Evolutionary conservation across 2,329 filamentous ascomycete genomes (phyloP).

Genomic region (Malbranchea zuffiana): DNA sequence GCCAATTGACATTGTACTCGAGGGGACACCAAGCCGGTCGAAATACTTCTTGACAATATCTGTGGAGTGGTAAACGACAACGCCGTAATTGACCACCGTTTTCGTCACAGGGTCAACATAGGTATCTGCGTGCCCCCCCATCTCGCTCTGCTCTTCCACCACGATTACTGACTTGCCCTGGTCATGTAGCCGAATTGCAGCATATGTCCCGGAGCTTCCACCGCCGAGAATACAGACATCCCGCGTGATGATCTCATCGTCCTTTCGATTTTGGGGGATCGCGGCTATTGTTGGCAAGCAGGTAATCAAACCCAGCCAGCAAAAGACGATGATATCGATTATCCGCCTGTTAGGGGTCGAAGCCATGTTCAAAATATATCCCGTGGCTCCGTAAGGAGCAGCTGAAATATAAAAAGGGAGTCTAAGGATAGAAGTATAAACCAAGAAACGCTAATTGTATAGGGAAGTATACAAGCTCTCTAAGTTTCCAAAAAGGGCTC

Average conservation of each 20-base stretch:
- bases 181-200: conserved; percentile 21
- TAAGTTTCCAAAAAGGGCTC: too few species aligned
- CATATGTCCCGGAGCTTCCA: conserved; percentile 22
- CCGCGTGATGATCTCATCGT: not conserved
- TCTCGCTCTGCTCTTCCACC: conserved; percentile 19
- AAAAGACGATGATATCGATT: too few species aligned
- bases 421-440: too few species aligned
- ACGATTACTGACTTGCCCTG: conserved; percentile 19
- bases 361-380: too few species aligned
- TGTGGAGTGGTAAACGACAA: conserved; percentile 18
- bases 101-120: conserved; percentile 16
- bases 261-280: not conserved
- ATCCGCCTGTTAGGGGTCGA: too few species aligned
- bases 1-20: not conserved
- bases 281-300: not conserved
- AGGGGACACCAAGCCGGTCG: conserved; percentile 16
- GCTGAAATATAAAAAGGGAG: too few species aligned
- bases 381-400: too few species aligned
- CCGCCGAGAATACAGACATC: conserved; percentile 25
- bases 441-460: too few species aligned
- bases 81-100: conserved; percentile 20
- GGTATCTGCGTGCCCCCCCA: conserved; percentile 24
- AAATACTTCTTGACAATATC: conserved; percentile 19
- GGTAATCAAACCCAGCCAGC: too few species aligned
- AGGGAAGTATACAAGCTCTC: too few species aligned